phyloP scores from a whole-genome alignment of 1,284 basidiomycete species.

The Sporisorium scitamineum region DNA sequence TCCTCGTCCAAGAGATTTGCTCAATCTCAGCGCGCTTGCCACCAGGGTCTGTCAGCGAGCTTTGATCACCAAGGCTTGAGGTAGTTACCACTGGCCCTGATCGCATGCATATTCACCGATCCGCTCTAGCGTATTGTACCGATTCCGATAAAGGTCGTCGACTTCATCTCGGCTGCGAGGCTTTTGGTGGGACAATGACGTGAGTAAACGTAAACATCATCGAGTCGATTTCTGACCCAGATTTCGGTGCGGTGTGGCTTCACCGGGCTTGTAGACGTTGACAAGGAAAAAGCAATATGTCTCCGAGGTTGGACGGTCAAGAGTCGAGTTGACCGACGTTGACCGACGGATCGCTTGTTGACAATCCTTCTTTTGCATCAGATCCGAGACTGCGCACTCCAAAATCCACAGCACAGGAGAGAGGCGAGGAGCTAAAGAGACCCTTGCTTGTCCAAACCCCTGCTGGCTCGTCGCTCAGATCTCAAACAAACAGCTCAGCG shows the following conservation, averaged over 20 bases:
- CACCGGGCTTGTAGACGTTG: background rate
- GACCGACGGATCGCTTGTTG: background rate
- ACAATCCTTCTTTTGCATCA: background rate
- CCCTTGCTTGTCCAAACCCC: background rate
- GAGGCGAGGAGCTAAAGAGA: background rate
- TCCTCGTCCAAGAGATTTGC: too few species aligned
- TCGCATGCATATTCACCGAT: background rate
- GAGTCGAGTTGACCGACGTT: background rate
- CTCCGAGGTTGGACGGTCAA: constrained; percentile 3
- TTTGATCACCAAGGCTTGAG: background rate
- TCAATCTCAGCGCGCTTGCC: background rate
- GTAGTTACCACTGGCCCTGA: background rate
- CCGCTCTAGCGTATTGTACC: background rate
- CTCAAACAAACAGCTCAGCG: background rate
- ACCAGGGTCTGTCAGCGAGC: background rate
- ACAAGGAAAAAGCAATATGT: constrained; percentile 1
- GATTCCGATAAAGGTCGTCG: background rate
- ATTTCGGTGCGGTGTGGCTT: background rate
- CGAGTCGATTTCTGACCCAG: background rate
- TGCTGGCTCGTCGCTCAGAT: background rate
- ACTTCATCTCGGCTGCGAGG: background rate
- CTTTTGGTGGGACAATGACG: background rate
- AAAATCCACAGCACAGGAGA: constrained; percentile 6
- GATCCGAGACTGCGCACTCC: background rate
- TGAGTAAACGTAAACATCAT: background rate